Evolutionary conservation across 106 monocot genomes (phyloP).

Genomic region (Apostasia shenzhenica): DNA sequence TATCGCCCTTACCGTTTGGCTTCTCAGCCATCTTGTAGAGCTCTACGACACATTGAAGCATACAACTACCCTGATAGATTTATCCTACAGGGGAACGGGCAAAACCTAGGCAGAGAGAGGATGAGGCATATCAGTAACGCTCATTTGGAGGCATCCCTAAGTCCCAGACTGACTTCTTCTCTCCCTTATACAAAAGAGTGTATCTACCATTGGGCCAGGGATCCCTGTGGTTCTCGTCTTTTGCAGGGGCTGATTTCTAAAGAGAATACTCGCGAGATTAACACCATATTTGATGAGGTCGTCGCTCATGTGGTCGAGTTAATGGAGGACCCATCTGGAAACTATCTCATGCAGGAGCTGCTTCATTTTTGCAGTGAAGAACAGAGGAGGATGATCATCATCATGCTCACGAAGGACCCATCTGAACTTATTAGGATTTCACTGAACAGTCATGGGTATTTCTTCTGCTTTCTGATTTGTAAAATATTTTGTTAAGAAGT

Average conservation of each 20-base stretch:
- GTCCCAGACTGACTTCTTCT: conserved; percentile 14
- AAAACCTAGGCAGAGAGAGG: conserved; percentile 2
- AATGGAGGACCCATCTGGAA: conserved; percentile 68
- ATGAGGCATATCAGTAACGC: not conserved
- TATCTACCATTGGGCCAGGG: conserved; percentile 50
- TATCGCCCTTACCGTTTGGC: too few species aligned
- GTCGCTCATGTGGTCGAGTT: conserved; percentile 52
- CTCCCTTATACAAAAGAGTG: conserved; percentile 10
- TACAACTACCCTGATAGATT: conserved; percentile 21
- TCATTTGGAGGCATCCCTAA: not conserved
- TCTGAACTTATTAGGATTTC: conserved; percentile 36
- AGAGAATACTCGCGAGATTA: conserved; percentile 37
- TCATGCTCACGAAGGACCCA: conserved; percentile 34
- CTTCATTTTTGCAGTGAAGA: conserved; percentile 57
- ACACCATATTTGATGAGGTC: conserved; percentile 54
- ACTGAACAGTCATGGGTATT: conserved; percentile 62
- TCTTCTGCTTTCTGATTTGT: not conserved
- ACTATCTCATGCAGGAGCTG: conserved; percentile 87
- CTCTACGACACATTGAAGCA: conserved; percentile 10
- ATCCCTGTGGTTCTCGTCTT: conserved; percentile 59
- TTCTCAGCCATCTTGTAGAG: too few species aligned
- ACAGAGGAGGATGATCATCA: conserved; percentile 44
- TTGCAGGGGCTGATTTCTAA: conserved; percentile 63
- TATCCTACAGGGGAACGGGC: conserved; percentile 26
- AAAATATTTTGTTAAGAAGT: not conserved